These are phyloP conservation scores for Cladosporium sp. DNA, from an alignment of 2,329 filamentous ascomycete genomes.

Conservation along the genomic window DNA sequence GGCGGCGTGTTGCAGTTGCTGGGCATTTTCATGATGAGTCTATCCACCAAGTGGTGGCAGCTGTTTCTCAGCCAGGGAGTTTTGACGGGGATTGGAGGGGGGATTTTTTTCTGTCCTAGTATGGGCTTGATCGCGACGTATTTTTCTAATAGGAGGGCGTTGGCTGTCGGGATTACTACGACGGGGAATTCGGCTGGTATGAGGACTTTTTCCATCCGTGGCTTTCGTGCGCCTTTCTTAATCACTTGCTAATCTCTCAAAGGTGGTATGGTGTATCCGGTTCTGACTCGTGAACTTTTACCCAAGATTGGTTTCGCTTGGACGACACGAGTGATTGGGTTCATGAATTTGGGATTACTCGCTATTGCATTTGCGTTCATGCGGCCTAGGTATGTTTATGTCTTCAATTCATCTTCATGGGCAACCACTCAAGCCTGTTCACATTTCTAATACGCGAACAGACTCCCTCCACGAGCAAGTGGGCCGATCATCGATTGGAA, in stretches of 20 bases:
- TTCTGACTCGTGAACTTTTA: conserved; percentile 50
- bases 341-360: conserved; percentile 51
- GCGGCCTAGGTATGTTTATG: conserved; percentile 23
- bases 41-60: conserved; percentile 43
- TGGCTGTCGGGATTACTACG: conserved; percentile 45
- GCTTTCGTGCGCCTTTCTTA: conserved; percentile 37
- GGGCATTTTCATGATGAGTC: conserved; percentile 42
- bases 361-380: conserved; percentile 35
- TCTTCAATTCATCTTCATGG: too few species aligned
- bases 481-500: conserved; percentile 40
- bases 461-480: conserved; percentile 40
- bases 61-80: conserved; percentile 47
- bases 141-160: conserved; percentile 30
- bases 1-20: conserved; percentile 36
- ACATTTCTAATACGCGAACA: too few species aligned
- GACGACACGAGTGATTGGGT: conserved; percentile 59
- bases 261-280: conserved; percentile 62
- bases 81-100: conserved; percentile 44
- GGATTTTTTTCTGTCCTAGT: conserved; percentile 36
- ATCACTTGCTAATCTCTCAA: conserved; percentile 24
- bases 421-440: too few species aligned
- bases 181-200: conserved; percentile 54
- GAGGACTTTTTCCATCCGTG: neutral
- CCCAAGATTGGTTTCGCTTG: conserved; percentile 60
- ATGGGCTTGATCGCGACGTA: conserved; percentile 37